These are phyloP conservation scores for Cladosporium sp. DNA, from an alignment of 2,329 filamentous ascomycete genomes.

Conservation along the genomic window DNA sequence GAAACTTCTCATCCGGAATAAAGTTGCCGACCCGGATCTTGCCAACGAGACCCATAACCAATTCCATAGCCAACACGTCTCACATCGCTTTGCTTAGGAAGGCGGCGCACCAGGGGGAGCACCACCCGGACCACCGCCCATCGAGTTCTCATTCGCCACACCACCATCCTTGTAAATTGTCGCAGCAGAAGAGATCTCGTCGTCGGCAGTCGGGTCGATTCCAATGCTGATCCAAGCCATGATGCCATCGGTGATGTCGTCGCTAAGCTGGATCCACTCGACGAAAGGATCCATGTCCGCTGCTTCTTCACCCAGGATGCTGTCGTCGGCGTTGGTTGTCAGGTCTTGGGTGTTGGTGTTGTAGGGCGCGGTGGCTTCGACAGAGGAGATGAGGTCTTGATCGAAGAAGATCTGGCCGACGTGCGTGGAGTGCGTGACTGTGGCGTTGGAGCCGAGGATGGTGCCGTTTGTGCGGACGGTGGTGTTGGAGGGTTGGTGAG, in stretches of 20 bases:
- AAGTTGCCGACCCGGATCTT: too few relatives aligned
- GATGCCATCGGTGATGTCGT: slow-evolving; percentile 47
- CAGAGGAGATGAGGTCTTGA: slow-evolving; percentile 50
- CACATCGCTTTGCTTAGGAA: too few relatives aligned
- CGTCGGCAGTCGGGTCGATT: slow-evolving; percentile 35
- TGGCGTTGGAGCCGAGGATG: slow-evolving; percentile 51
- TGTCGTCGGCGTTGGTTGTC: slow-evolving; percentile 50
- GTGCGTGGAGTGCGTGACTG: slow-evolving; percentile 45
- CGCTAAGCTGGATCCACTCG: slow-evolving; percentile 54
- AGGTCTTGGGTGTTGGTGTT: slow-evolving; percentile 37
- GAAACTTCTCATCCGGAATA: too few relatives aligned
- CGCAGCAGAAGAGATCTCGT: slow-evolving; percentile 16
- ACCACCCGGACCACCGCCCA: slow-evolving; percentile 14
- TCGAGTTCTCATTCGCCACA: slow-evolving; percentile 19
- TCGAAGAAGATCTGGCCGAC: slow-evolving; percentile 63
- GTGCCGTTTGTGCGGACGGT: slow-evolving; percentile 46
- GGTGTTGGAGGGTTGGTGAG: slow-evolving; percentile 31
- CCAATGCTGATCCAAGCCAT: slow-evolving; percentile 52
- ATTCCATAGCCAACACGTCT: too few relatives aligned
- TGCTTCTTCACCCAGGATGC: slow-evolving; percentile 44
- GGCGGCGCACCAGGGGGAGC: slow-evolving; percentile 1
- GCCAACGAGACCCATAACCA: too few relatives aligned
- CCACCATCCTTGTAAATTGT: slow-evolving; percentile 21
- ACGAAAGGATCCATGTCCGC: slow-evolving; percentile 50
- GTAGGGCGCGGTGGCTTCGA: slow-evolving; percentile 47